phyloP scores from a whole-genome alignment of 352 stramenopile genomes.

The Phytophthora niederhauseri region DNA sequence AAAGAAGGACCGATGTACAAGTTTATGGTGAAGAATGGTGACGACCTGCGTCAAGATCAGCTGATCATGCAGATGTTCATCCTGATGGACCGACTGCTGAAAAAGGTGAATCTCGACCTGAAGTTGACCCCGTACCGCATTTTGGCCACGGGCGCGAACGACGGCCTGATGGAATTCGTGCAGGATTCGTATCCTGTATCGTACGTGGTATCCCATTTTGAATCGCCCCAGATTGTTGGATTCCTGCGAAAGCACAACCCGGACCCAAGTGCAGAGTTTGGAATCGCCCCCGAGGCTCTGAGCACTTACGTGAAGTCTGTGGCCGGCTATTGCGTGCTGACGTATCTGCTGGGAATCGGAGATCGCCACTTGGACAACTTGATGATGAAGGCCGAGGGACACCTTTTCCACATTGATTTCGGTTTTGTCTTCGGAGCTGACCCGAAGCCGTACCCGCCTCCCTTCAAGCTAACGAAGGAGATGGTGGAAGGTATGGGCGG shows the following conservation, averaged over 20 bases:
- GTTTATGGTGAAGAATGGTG: constrained; percentile 99
- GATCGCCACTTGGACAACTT: constrained; percentile 99
- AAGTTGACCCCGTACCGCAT: constrained; percentile 97
- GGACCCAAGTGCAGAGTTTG: constrained; percentile 84
- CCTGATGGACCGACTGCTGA: constrained; percentile 99
- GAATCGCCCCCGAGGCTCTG: constrained; percentile 91
- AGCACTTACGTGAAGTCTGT: constrained; percentile 98
- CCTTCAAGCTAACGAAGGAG: constrained; percentile 98
- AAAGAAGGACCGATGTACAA: constrained; percentile 93
- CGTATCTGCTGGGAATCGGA: constrained; percentile 99
- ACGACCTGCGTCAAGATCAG: constrained; percentile 99
- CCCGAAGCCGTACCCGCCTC: constrained; percentile 98
- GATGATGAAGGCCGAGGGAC: constrained; percentile 96
- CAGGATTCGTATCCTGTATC: constrained; percentile 95
- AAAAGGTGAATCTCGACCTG: constrained; percentile 98
- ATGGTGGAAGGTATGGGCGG: constrained; percentile 98
- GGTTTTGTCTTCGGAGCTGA: constrained; percentile 99
- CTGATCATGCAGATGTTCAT: constrained; percentile 99
- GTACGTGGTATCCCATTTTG: constrained; percentile 95
- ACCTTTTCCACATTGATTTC: constrained; percentile 99
- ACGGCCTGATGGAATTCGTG: constrained; percentile 98
- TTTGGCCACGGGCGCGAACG: constrained; percentile 85
- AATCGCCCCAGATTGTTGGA: constrained; percentile 92
- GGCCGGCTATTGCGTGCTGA: constrained; percentile 99
- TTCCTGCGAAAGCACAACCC: constrained; percentile 90